Evolutionary conservation across 257 asterid genomes (phyloP).

Genomic region (Fraxinus anomala): DNA sequence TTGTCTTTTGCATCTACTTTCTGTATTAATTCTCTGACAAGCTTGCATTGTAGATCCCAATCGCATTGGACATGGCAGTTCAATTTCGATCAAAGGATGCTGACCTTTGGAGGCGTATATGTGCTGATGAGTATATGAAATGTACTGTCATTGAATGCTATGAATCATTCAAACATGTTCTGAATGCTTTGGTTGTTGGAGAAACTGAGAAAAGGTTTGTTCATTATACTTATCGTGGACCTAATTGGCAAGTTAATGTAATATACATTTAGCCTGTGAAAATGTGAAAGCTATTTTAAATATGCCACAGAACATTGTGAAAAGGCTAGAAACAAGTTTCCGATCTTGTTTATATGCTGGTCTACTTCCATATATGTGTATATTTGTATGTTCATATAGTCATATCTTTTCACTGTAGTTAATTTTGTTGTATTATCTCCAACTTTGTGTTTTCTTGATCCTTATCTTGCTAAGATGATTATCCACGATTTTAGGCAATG

Average conservation of each 20-base stretch:
- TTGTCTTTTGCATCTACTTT: constrained; percentile 16
- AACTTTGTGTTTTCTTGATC: constrained; percentile 1
- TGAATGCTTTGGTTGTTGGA: constrained; percentile 70
- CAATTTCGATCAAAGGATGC: constrained; percentile 85
- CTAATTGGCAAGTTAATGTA: too few species aligned
- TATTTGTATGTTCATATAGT: not conserved
- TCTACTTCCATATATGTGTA: constrained; percentile 8
- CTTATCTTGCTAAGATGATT: not conserved
- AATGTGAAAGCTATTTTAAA: not conserved
- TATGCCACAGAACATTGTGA: not conserved
- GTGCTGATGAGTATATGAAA: constrained; percentile 88
- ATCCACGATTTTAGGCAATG: not conserved
- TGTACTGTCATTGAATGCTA: constrained; percentile 96
- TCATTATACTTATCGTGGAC: not conserved
- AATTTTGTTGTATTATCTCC: not conserved
- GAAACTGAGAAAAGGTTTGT: constrained; percentile 89
- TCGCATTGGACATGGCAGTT: constrained; percentile 96
- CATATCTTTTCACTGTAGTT: not conserved
- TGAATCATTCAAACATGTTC: constrained; percentile 81
- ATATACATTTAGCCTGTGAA: not conserved
- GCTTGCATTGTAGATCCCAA: constrained; percentile 64
- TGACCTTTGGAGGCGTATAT: constrained; percentile 92
- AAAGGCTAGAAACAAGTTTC: not conserved
- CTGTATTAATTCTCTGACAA: constrained; percentile 9
- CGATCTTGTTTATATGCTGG: not conserved